Conservation (phyloP, 179 eudicot species). For the Heliamphora pulchella region DNA sequence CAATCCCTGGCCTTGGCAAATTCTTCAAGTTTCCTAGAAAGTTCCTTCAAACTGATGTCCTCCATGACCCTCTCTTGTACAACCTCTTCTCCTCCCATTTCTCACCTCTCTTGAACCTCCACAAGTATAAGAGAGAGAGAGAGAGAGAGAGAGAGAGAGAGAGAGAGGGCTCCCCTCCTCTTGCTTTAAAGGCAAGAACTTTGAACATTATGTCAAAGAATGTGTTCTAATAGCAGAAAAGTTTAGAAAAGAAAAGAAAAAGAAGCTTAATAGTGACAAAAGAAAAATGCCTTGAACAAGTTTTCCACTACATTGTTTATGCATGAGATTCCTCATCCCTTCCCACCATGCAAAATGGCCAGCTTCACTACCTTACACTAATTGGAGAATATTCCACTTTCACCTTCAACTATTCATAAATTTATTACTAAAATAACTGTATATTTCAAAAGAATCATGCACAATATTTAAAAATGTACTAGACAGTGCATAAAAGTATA, state of each 20-base stretch:
- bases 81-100: slow-evolving; percentile 18
- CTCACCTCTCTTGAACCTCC: slow-evolving; percentile 11
- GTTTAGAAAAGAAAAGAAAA: neutral
- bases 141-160: slow-evolving; percentile 9
- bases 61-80: slow-evolving; percentile 27
- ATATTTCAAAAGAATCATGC: too few relatives aligned
- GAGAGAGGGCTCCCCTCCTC: neutral
- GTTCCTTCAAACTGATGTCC: slow-evolving; percentile 49
- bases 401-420: neutral
- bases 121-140: neutral
- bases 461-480: too few relatives aligned
- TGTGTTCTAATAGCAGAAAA: slow-evolving; percentile 11
- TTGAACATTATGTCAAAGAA: slow-evolving; percentile 9
- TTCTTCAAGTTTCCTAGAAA: slow-evolving; percentile 48
- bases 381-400: slow-evolving; percentile 2
- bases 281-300: slow-evolving; percentile 1
- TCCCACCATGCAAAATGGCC: slow-evolving; percentile 23
- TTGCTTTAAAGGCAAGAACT: slow-evolving; percentile 10
- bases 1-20: slow-evolving; percentile 58
- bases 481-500: too few relatives aligned
- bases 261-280: slow-evolving; percentile 2
- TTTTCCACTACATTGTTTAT: neutral
- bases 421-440: neutral
- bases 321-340: slow-evolving; percentile 15
- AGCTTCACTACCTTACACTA: slow-evolving; percentile 1